These are phyloP conservation scores for Jackrogersella multiformis DNA, from an alignment of 495 filamentous ascomycete genomes.

Conservation along the genomic window DNA sequence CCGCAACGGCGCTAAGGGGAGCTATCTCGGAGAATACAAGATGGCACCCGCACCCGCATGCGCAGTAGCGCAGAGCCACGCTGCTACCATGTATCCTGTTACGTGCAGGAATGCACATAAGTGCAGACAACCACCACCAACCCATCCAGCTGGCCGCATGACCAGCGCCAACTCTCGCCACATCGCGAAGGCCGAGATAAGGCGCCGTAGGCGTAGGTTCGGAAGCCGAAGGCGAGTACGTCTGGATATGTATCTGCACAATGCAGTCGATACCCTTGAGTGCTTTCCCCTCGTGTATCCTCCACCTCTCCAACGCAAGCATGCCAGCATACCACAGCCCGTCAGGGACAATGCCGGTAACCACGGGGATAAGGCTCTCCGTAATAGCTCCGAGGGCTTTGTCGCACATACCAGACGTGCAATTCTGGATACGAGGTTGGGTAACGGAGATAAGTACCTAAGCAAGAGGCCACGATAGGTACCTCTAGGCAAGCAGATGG, in stretches of 20 bases:
- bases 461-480: background rate
- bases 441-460: background rate
- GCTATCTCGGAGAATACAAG: conserved; percentile 1
- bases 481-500: too few species aligned
- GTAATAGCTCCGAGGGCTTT: conserved; percentile 5
- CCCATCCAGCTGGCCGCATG: background rate
- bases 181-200: background rate
- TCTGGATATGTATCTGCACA: background rate
- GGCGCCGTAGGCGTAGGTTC: background rate
- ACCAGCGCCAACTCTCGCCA: conserved; percentile 9
- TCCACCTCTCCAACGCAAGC: background rate
- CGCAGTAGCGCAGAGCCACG: background rate
- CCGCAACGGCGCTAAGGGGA: background rate
- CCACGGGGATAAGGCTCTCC: background rate
- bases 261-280: background rate
- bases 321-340: background rate
- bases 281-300: background rate
- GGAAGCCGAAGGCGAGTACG: background rate
- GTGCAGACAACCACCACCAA: background rate
- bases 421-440: background rate
- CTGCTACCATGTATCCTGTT: too few species aligned
- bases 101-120: background rate
- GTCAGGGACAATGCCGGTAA: background rate
- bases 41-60: background rate
- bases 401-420: background rate